Percentiles rank a stretch among this genome's conserved stretches.
Conservation (phyloP, 2,329 filamentous ascomycete species). For the Aureobasidium mangrovei region DNA sequence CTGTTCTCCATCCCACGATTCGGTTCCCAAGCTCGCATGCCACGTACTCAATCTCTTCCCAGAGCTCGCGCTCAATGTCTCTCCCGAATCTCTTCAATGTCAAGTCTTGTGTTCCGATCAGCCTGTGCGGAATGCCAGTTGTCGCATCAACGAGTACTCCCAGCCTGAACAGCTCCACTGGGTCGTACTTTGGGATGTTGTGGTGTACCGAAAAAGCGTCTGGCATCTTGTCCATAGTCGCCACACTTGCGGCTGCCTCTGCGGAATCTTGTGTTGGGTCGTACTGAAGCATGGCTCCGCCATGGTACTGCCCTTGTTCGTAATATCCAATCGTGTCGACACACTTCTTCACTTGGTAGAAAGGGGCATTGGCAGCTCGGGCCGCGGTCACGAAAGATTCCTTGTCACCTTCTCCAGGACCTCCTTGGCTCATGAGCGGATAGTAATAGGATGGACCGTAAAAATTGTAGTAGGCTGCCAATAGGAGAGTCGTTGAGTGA, state of each 20-base stretch:
- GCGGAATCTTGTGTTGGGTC: slow-evolving; percentile 15
- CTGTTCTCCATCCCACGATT: slow-evolving; percentile 17
- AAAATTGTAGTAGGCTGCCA: slow-evolving; percentile 43
- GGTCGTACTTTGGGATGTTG: slow-evolving; percentile 25
- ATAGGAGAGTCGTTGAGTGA: slow-evolving; percentile 35
- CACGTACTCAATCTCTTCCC: slow-evolving; percentile 19
- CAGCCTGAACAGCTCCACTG: slow-evolving; percentile 20
- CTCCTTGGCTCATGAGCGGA: slow-evolving; percentile 38
- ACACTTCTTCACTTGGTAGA: slow-evolving; percentile 31
- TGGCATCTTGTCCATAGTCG: slow-evolving; percentile 9
- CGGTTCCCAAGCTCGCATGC: slow-evolving; percentile 18
- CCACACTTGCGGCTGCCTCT: not conserved
- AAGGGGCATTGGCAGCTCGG: slow-evolving; percentile 30
- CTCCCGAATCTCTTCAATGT: slow-evolving; percentile 20
- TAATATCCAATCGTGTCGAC: slow-evolving; percentile 18
- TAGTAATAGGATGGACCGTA: slow-evolving; percentile 40
- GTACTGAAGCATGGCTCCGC: slow-evolving; percentile 19
- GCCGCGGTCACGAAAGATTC: slow-evolving; percentile 44
- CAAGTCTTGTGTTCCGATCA: slow-evolving; percentile 20
- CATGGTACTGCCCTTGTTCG: slow-evolving; percentile 12
- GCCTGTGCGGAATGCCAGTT: slow-evolving; percentile 16
- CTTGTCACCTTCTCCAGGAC: slow-evolving; percentile 42
- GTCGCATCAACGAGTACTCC: slow-evolving; percentile 15
- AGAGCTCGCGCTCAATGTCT: slow-evolving; percentile 22
- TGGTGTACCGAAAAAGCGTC: slow-evolving; percentile 22